These are phyloP conservation scores for Populus davidiana DNA, from an alignment of 345 rosid genomes.

Conservation along the genomic window DNA sequence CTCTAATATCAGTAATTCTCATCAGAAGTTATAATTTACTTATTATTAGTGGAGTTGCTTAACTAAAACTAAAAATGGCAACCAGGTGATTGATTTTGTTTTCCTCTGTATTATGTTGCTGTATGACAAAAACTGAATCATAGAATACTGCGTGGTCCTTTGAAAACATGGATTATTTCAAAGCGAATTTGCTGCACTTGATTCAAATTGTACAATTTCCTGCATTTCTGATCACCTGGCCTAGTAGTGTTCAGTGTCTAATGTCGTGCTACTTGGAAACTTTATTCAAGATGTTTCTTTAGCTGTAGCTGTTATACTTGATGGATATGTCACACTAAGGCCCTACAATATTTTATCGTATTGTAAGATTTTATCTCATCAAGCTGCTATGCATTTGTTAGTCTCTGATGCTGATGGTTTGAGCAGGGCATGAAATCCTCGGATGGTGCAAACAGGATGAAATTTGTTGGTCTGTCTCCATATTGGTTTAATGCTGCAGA, in stretches of 20 bases:
- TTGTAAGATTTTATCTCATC: not conserved
- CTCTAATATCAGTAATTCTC: not conserved
- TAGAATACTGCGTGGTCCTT: not conserved
- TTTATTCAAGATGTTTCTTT: not conserved
- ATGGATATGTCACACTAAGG: not conserved
- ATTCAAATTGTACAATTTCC: not conserved
- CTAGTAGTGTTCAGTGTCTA: not conserved
- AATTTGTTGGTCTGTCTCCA: conserved; percentile 70
- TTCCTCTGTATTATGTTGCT: not conserved
- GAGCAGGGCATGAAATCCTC: conserved; percentile 43
- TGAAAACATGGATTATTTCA: not conserved
- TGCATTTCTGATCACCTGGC: not conserved
- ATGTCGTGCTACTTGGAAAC: not conserved
- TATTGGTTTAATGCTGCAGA: conserved; percentile 90
- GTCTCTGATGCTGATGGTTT: conserved; percentile 4
- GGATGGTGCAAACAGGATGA: conserved; percentile 48
- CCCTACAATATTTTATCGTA: not conserved
- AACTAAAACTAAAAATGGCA: not conserved
- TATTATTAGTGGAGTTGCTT: not conserved
- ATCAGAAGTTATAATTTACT: not conserved
- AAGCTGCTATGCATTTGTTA: not conserved
- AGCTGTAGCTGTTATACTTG: not conserved
- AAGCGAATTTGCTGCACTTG: not conserved
- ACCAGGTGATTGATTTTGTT: not conserved
- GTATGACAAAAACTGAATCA: not conserved